Percentiles rank a stretch among this genome's conserved stretches.
These are phyloP conservation scores for Xylaria sp. DNA, from an alignment of 2,329 filamentous ascomycete genomes.

Conservation along the genomic window DNA sequence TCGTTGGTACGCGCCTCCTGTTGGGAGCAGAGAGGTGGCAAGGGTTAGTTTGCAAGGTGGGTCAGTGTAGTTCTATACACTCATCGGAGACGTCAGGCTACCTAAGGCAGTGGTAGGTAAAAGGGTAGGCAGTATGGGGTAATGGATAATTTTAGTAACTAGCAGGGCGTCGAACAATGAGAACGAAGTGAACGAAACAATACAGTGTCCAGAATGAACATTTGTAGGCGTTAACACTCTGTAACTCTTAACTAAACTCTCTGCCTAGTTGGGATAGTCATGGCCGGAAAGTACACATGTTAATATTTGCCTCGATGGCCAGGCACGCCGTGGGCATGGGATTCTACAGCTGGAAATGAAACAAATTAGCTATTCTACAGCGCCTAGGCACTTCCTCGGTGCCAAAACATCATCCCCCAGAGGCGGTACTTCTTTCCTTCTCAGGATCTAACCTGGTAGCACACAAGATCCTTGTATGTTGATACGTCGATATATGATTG, in stretches of 20 bases:
- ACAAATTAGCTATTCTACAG: slow-evolving; percentile 19
- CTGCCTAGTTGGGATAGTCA: slow-evolving; percentile 44
- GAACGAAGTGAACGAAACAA: slow-evolving; percentile 34
- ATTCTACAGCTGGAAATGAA: slow-evolving; percentile 31
- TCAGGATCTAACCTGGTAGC: slow-evolving; percentile 40
- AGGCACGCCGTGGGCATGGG: not conserved
- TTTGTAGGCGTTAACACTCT: slow-evolving; percentile 7
- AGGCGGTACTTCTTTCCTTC: slow-evolving; percentile 34
- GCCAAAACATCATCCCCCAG: slow-evolving; percentile 40
- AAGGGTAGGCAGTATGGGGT: slow-evolving; percentile 17
- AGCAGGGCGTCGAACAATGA: slow-evolving; percentile 32
- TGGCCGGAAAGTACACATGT: slow-evolving; percentile 25
- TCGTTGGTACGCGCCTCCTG: slow-evolving; percentile 38
- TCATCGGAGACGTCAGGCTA: slow-evolving; percentile 32
- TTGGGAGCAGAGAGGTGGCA: slow-evolving; percentile 33
- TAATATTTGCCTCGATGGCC: not conserved
- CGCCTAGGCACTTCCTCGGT: slow-evolving; percentile 37
- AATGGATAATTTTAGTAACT: slow-evolving; percentile 29
- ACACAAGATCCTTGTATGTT: slow-evolving; percentile 38
- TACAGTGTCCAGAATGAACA: slow-evolving; percentile 16
- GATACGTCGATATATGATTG: slow-evolving; percentile 28
- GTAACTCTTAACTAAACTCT: slow-evolving; percentile 19
- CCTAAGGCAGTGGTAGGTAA: slow-evolving; percentile 21
- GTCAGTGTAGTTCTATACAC: slow-evolving; percentile 46
- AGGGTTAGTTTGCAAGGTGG: slow-evolving; percentile 31